Conservation (phyloP, 129 eudicot genomes). For the Lonicera japonica region DNA sequence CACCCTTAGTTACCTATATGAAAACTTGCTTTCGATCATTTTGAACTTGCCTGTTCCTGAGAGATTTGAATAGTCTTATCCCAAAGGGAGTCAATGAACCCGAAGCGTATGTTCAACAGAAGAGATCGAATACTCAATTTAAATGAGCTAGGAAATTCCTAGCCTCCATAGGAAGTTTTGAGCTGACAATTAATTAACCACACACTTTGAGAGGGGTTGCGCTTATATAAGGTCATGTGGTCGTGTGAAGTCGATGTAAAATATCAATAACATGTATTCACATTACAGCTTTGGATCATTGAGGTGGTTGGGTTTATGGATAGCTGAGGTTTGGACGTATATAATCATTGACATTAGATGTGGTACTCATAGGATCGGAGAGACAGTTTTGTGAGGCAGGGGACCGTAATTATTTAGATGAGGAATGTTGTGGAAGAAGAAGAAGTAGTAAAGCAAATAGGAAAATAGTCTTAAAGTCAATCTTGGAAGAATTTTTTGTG, state of each 20-base stretch:
- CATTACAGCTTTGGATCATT: constrained; percentile 8
- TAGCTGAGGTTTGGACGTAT: constrained; percentile 7
- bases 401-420: constrained; percentile 29
- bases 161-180: no score
- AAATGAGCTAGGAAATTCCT: no score
- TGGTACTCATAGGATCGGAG: not conserved
- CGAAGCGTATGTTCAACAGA: no score
- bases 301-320: constrained; percentile 3
- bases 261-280: constrained; percentile 6
- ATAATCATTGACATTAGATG: constrained; percentile 30
- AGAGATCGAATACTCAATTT: no score
- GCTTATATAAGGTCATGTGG: no score
- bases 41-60: no score
- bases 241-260: not conserved
- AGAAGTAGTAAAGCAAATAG: constrained; percentile 3
- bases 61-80: no score
- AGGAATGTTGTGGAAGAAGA: constrained; percentile 12
- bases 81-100: no score
- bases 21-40: no score
- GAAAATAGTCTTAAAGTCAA: constrained; percentile 27
- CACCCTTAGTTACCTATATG: no score
- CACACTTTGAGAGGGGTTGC: no score
- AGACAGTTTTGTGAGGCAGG: constrained; percentile 25
- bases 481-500: constrained; percentile 26
- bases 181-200: no score